Conservation (phyloP, 2,329 filamentous ascomycete genomes). For the Colletotrichum somersetense region DNA sequence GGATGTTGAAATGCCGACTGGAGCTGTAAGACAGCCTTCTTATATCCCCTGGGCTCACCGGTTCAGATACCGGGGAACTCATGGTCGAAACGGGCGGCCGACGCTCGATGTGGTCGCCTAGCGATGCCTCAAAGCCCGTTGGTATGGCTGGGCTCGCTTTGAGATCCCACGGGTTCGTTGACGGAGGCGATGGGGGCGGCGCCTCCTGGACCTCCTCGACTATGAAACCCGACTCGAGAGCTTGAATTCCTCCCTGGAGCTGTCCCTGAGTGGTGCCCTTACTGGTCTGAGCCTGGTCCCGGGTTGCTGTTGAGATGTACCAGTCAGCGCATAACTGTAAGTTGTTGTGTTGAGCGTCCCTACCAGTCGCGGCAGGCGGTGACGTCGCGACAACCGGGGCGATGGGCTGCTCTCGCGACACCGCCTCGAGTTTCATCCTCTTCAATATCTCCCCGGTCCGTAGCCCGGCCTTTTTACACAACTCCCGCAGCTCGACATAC, state of each 20-base stretch:
- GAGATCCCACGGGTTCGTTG: conserved; percentile 40
- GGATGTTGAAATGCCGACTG: conserved; percentile 20
- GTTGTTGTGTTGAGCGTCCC: background rate
- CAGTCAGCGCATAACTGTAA: background rate
- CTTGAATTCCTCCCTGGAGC: background rate
- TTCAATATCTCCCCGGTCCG: conserved; percentile 64
- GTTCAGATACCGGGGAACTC: conserved; percentile 35
- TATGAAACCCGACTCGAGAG: conserved; percentile 22
- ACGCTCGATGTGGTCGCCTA: conserved; percentile 21
- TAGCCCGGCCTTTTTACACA: conserved; percentile 62
- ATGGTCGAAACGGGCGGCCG: conserved; percentile 33
- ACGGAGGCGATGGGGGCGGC: conserved; percentile 31
- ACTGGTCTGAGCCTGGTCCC: background rate
- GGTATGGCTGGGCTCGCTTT: conserved; percentile 16
- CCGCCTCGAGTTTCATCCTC: conserved; percentile 64
- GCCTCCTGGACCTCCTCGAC: conserved; percentile 42
- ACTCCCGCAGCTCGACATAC: conserved; percentile 61
- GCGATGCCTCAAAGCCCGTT: background rate
- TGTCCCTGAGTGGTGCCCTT: background rate
- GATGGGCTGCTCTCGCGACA: conserved; percentile 22
- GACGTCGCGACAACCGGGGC: conserved; percentile 5
- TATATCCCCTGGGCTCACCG: conserved; percentile 13
- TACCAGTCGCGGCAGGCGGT: conserved; percentile 23
- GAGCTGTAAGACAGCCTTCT: conserved; percentile 20
- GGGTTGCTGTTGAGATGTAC: background rate